These are phyloP conservation scores for Zelonia costaricensis DNA, from an alignment of 208 protist genomes.

Conservation along the genomic window DNA sequence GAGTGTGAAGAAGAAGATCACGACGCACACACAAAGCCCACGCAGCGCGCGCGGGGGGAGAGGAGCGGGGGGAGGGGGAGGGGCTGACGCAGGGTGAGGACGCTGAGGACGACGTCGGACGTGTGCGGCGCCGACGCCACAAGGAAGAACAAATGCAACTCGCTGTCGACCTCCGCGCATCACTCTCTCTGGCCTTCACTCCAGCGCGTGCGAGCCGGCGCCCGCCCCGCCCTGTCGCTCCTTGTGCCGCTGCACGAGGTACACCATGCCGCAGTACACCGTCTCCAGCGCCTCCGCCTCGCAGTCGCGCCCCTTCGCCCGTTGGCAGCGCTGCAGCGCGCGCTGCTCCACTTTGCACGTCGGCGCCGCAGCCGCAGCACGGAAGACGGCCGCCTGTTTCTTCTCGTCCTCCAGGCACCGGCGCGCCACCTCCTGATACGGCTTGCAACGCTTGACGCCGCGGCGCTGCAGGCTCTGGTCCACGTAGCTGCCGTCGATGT, in stretches of 20 bases:
- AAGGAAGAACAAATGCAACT: too few species aligned
- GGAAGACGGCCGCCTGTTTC: slow-evolving; percentile 77
- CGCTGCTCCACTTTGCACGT: slow-evolving; percentile 68
- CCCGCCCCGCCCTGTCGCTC: slow-evolving; percentile 22
- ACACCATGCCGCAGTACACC: slow-evolving; percentile 86
- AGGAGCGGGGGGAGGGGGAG: too few species aligned
- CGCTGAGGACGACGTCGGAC: too few species aligned
- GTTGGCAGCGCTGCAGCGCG: slow-evolving; percentile 57
- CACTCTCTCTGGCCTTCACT: too few species aligned
- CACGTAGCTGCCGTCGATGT: slow-evolving; percentile 74
- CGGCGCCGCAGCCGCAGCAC: slow-evolving; percentile 52
- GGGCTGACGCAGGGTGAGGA: too few species aligned
- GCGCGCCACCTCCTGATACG: slow-evolving; percentile 65
- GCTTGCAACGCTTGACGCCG: slow-evolving; percentile 68
- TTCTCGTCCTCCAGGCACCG: slow-evolving; percentile 81
- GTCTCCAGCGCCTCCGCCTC: slow-evolving; percentile 80
- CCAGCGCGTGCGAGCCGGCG: background rate
- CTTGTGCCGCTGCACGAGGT: slow-evolving; percentile 67
- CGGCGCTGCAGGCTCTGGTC: slow-evolving; percentile 81
- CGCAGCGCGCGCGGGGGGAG: too few species aligned
- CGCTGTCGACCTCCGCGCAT: too few species aligned
- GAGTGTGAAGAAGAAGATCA: too few species aligned
- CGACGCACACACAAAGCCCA: too few species aligned
- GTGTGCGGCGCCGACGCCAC: too few species aligned
- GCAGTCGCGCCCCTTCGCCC: slow-evolving; percentile 49